Conservation (phyloP, 2,329 filamentous ascomycete genomes). For the Thelonectria olida region DNA sequence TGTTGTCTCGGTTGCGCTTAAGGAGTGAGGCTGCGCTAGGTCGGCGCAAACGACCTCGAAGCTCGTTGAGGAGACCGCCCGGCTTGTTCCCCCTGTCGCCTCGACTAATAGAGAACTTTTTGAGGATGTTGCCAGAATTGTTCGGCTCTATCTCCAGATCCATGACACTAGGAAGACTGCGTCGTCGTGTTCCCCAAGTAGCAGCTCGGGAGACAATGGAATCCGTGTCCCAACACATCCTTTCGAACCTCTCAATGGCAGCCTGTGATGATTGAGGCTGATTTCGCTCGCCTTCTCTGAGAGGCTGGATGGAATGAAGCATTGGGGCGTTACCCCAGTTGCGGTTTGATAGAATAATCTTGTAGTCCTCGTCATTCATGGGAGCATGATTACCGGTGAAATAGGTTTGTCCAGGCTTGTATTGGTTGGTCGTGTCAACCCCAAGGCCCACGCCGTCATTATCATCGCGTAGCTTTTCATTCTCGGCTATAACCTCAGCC, state of each 20-base stretch:
- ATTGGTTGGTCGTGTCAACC: constrained; percentile 59
- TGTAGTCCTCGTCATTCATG: constrained; percentile 56
- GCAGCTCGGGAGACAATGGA: constrained; percentile 71
- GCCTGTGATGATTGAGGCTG: constrained; percentile 63
- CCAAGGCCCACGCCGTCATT: constrained; percentile 57
- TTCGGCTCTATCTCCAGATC: constrained; percentile 61
- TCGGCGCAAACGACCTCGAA: constrained; percentile 60
- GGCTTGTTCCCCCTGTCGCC: constrained; percentile 57
- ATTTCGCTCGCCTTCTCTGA: constrained; percentile 46
- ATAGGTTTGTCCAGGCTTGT: constrained; percentile 60
- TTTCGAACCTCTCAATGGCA: constrained; percentile 63
- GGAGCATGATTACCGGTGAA: constrained; percentile 52
- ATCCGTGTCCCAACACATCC: constrained; percentile 62
- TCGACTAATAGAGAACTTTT: constrained; percentile 66
- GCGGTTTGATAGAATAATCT: constrained; percentile 58
- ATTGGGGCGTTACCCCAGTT: constrained; percentile 61
- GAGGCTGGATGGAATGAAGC: constrained; percentile 59
- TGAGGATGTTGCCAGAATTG: constrained; percentile 68
- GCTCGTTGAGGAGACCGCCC: constrained; percentile 56
- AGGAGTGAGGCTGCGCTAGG: constrained; percentile 55
- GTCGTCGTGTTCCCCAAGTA: constrained; percentile 75
- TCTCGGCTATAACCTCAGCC: constrained; percentile 29
- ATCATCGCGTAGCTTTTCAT: constrained; percentile 37
- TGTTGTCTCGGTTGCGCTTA: constrained; percentile 58
- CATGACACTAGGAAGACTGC: constrained; percentile 67